Percentiles rank a stretch among this genome's conserved stretches.
Evolutionary conservation across 306 rosid genomes (phyloP).

Genomic region (Ziziphus jujuba): DNA sequence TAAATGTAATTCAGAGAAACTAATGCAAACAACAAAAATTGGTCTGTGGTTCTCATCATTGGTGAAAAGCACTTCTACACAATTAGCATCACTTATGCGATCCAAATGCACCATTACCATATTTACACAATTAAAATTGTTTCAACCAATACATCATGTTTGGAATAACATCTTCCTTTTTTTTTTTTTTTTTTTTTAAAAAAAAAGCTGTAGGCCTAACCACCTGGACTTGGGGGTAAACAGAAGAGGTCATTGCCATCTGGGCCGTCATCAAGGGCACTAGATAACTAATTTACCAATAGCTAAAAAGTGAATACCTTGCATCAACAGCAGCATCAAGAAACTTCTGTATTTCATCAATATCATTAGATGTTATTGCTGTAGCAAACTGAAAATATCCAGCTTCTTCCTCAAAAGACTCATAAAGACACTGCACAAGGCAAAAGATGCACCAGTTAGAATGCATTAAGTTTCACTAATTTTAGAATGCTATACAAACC

Average conservation of each 20-base stretch:
- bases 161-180: no score
- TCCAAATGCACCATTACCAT: not conserved
- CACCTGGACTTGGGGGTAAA: no score
- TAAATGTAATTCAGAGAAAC: conserved; percentile 5
- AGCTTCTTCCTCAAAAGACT: conserved; percentile 74
- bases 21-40: conserved; percentile 6
- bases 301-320: conserved; percentile 47
- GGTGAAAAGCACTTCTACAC: conserved; percentile 1
- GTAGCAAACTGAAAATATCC: conserved; percentile 87
- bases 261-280: not conserved
- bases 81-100: not conserved
- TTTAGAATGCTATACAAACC: not conserved
- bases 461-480: not conserved
- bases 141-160: not conserved
- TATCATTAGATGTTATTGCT: conserved; percentile 78
- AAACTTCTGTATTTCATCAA: conserved; percentile 89
- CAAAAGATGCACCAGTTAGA: conserved; percentile 7
- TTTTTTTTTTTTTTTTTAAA: no score
- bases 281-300: conserved; percentile 16
- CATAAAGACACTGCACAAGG: conserved; percentile 67
- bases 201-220: no score
- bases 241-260: no score
- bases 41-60: not conserved
- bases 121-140: not conserved
- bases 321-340: conserved; percentile 68